Conservation (phyloP, 805 yeast species). For the Candida sithepensis region DNA sequence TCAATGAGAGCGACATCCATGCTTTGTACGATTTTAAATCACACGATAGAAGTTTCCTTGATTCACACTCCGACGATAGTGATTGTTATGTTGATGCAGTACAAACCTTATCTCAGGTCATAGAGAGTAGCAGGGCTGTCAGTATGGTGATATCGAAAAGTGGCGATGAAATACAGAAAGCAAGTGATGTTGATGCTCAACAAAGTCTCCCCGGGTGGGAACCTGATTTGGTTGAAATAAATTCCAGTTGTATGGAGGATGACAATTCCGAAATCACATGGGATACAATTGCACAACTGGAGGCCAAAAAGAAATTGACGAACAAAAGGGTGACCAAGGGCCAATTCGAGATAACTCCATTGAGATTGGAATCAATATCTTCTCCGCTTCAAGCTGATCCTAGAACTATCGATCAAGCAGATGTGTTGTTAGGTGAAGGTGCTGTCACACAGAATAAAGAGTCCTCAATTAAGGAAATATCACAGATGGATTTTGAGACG, state of each 20-base stretch:
- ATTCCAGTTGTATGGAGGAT: neutral
- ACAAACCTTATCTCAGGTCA: conserved; percentile 18
- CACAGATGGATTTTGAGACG: conserved; percentile 1
- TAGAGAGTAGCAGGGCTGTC: neutral
- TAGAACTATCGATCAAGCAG: neutral
- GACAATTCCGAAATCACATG: neutral
- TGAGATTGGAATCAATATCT: neutral
- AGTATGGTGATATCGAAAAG: too few species aligned
- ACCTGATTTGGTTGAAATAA: neutral
- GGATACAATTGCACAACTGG: neutral
- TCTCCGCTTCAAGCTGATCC: neutral
- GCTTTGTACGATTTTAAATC: conserved; percentile 15
- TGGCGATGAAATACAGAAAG: too few species aligned
- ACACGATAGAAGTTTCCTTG: conserved; percentile 15
- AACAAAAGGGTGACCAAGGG: neutral
- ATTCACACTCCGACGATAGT: conserved; percentile 12
- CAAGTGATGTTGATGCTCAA: neutral
- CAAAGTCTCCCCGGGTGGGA: neutral
- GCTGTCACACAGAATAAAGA: neutral
- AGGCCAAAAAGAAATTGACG: neutral
- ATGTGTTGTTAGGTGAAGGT: neutral
- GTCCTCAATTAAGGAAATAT: conserved; percentile 1
- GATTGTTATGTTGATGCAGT: conserved; percentile 3
- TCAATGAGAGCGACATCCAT: conserved; percentile 17
- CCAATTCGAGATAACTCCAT: neutral